Conservation (phyloP, 257 asterid genomes). For the Haberlea rhodopensis region DNA sequence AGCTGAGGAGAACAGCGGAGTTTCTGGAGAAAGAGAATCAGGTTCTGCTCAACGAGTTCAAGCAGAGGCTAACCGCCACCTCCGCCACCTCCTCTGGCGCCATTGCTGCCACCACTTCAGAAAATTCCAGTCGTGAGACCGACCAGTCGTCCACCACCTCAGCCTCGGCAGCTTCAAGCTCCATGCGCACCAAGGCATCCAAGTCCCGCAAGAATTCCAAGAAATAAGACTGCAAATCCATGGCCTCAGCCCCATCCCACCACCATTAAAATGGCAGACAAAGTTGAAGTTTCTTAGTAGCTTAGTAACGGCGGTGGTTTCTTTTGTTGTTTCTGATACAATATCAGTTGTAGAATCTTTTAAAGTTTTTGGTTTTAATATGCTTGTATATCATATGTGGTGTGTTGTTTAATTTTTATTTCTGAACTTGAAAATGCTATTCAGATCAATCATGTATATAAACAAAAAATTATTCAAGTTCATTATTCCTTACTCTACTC, state of each 20-base stretch:
- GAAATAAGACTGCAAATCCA: not conserved
- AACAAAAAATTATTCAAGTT: too few species aligned
- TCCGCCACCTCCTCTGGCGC: constrained; percentile 15
- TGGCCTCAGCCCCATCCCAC: constrained; percentile 6
- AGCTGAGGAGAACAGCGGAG: constrained; percentile 50
- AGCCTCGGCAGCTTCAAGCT: constrained; percentile 24
- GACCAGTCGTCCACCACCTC: constrained; percentile 24
- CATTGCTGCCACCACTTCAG: not conserved
- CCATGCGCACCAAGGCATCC: not conserved
- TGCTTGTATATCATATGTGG: not conserved
- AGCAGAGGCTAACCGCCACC: constrained; percentile 30
- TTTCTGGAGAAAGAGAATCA: constrained; percentile 49
- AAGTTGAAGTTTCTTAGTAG: not conserved
- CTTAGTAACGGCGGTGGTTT: not conserved
- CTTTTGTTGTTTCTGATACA: not conserved
- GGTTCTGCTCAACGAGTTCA: constrained; percentile 39
- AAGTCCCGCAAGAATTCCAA: constrained; percentile 26
- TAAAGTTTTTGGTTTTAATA: not conserved
- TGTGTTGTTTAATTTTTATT: not conserved
- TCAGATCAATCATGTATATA: too few species aligned
- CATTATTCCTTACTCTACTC: too few species aligned
- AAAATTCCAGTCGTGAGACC: constrained; percentile 26
- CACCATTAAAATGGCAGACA: not conserved
- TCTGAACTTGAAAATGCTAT: constrained; percentile 3
- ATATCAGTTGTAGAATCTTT: too few species aligned